Conservation (phyloP, 1,284 basidiomycete genomes). For the Macrocystidia cucumis region DNA sequence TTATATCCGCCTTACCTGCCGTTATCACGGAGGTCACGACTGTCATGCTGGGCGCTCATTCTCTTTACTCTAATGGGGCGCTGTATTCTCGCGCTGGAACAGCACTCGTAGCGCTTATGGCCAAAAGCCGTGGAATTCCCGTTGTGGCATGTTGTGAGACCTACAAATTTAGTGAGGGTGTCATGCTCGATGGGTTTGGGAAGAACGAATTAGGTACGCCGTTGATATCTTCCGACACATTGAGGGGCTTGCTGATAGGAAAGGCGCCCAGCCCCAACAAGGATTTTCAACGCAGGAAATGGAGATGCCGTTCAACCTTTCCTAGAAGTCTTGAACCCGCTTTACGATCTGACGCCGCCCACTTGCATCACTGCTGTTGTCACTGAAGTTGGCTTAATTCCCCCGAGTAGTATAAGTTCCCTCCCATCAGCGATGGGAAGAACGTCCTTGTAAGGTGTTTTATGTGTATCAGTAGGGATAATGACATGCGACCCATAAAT, state of each 20-base stretch:
- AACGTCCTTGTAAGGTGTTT: constrained; percentile 30
- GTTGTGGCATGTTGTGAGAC: constrained; percentile 98
- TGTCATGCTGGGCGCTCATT: constrained; percentile 89
- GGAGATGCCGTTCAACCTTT: constrained; percentile 20
- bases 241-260: constrained; percentile 10
- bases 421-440: constrained; percentile 70
- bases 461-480: not conserved
- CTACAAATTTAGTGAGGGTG: constrained; percentile 94
- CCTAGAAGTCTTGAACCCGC: constrained; percentile 72
- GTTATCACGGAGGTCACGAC: constrained; percentile 77
- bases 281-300: constrained; percentile 19
- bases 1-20: constrained; percentile 84
- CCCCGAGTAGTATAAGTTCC: constrained; percentile 77
- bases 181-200: constrained; percentile 91
- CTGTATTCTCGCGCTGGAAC: constrained; percentile 94
- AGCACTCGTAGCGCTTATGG: constrained; percentile 94
- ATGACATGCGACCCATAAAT: not conserved
- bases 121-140: constrained; percentile 83
- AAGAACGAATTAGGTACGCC: constrained; percentile 87
- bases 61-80: constrained; percentile 91
- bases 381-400: constrained; percentile 90
- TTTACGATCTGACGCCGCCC: constrained; percentile 91
- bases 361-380: constrained; percentile 91
- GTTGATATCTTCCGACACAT: not conserved
- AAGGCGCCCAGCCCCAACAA: constrained; percentile 12